phyloP scores from a whole-genome alignment of 441 rosid species.

The Raphanus hybrid region DNA sequence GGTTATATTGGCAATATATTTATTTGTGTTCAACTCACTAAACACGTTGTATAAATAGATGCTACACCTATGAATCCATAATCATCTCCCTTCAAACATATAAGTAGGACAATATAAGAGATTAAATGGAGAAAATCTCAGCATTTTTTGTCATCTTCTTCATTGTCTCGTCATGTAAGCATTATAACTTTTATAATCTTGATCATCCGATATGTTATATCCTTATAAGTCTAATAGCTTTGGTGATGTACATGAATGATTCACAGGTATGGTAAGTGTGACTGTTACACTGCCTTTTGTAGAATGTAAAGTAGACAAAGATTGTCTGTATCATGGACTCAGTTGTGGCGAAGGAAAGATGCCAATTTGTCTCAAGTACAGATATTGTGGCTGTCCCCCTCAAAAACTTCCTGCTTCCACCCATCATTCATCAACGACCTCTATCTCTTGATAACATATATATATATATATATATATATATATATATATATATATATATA shows the following conservation, averaged over 20 bases:
- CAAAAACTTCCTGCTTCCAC: not conserved
- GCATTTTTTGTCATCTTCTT: slow-evolving; percentile 20
- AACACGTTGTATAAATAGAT: slow-evolving; percentile 12
- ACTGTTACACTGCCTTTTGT: slow-evolving; percentile 18
- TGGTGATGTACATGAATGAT: not conserved
- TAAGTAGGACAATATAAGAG: not conserved
- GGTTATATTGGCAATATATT: not conserved
- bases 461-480: not conserved
- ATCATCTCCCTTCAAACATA: not conserved
- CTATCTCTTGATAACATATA: not conserved
- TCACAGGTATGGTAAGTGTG: slow-evolving; percentile 14
- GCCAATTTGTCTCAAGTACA: no score
- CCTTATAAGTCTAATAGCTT: not conserved
- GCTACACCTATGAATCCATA: not conserved
- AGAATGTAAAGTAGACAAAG: slow-evolving; percentile 29
- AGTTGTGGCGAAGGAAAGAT: no score
- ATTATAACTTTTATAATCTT: not conserved
- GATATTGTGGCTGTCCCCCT: no score
- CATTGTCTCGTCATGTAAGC: slow-evolving; percentile 37
- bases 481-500: not conserved
- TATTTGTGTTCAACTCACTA: not conserved
- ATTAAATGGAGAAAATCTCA: no score
- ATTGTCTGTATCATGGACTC: not conserved
- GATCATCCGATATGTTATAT: not conserved
- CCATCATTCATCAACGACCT: not conserved